These are phyloP conservation scores for Gonium pectorale DNA, from an alignment of 139 green algal genomes.

Conservation along the genomic window DNA sequence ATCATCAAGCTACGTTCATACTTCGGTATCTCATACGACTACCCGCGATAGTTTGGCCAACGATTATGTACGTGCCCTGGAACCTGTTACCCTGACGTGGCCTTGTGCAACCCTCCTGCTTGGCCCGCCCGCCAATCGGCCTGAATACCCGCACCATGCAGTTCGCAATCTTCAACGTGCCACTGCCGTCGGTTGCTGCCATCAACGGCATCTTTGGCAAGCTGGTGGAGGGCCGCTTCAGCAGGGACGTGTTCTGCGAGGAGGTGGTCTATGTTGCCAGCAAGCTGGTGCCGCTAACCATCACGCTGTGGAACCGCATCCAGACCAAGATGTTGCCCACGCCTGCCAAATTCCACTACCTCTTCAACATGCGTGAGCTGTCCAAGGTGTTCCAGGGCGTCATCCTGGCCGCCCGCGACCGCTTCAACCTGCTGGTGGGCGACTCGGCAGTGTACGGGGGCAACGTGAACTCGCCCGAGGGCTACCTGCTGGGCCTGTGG, in stretches of 20 bases:
- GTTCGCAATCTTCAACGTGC: constrained; percentile 93
- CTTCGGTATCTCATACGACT: too few species aligned
- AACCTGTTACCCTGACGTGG: too few species aligned
- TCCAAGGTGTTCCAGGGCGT: constrained; percentile 93
- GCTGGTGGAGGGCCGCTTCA: constrained; percentile 83
- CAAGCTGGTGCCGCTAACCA: constrained; percentile 87
- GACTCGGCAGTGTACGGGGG: constrained; percentile 71
- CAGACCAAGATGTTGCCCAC: constrained; percentile 92
- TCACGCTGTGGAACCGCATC: constrained; percentile 85
- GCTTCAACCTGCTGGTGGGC: constrained; percentile 50
- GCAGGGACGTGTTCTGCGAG: constrained; percentile 65
- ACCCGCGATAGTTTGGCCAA: too few species aligned
- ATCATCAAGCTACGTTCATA: too few species aligned
- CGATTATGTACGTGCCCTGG: too few species aligned
- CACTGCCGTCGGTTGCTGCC: constrained; percentile 79
- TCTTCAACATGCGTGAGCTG: constrained; percentile 97
- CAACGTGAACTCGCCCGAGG: constrained; percentile 78
- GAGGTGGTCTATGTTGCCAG: constrained; percentile 74
- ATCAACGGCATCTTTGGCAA: constrained; percentile 95
- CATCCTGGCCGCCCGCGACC: constrained; percentile 82
- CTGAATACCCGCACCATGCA: constrained; percentile 67
- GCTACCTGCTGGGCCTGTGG: constrained; percentile 93
- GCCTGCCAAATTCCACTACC: constrained; percentile 96
- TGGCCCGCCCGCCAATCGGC: too few species aligned
- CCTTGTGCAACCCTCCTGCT: neutral